Conservation (phyloP, 2,329 filamentous ascomycete species). For the Colletotrichum melonis region DNA sequence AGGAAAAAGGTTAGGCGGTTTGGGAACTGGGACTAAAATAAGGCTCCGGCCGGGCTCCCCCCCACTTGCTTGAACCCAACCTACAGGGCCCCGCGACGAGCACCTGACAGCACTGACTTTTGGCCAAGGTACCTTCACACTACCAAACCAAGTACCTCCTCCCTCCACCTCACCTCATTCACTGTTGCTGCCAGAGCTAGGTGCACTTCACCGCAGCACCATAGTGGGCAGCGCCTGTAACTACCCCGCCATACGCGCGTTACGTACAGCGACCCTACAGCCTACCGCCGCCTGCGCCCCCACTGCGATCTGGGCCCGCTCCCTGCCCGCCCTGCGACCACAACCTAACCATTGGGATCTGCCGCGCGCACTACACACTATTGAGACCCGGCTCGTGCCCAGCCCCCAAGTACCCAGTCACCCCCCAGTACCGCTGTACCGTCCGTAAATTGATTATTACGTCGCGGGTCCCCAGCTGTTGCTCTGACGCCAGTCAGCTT, state of each 20-base stretch:
- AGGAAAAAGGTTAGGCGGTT: slow-evolving; percentile 1
- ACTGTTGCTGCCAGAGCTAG: slow-evolving; percentile 3
- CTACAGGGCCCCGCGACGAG: neutral
- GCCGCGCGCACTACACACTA: slow-evolving; percentile 1
- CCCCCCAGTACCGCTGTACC: neutral
- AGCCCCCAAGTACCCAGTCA: neutral
- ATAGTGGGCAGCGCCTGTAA: slow-evolving; percentile 15
- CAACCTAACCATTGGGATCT: slow-evolving; percentile 27
- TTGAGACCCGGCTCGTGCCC: slow-evolving; percentile 15
- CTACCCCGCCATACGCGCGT: slow-evolving; percentile 36
- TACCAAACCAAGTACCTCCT: neutral
- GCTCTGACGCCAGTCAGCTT: slow-evolving; percentile 34
- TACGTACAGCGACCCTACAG: slow-evolving; percentile 26
- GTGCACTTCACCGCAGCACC: neutral
- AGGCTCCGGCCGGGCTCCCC: slow-evolving; percentile 9
- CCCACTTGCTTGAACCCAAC: neutral
- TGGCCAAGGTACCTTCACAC: neutral
- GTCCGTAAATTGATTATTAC: slow-evolving; percentile 35
- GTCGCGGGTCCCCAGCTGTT: slow-evolving; percentile 25
- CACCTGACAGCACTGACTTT: slow-evolving; percentile 17
- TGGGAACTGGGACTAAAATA: slow-evolving; percentile 17
- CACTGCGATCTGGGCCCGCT: slow-evolving; percentile 18
- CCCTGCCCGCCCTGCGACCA: neutral
- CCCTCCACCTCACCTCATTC: neutral
- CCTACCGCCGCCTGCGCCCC: slow-evolving; percentile 10